Evolutionary conservation across 2,329 filamentous ascomycete genomes (phyloP).

Genomic region (Epichloe amarillans): DNA sequence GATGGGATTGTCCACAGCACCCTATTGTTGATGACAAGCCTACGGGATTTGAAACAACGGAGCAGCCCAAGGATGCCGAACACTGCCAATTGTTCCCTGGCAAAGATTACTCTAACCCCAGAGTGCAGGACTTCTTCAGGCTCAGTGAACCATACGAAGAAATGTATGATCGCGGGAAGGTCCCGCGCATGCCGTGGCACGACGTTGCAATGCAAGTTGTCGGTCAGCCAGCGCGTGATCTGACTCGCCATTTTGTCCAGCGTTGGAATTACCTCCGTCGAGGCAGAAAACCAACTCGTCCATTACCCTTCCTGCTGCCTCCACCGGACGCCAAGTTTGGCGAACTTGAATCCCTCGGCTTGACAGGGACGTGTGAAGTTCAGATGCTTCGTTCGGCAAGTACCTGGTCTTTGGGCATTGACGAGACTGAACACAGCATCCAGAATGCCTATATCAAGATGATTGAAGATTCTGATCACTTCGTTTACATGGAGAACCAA

Average conservation of each 20-base stretch:
- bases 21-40: slow-evolving; percentile 83
- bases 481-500: slow-evolving; percentile 97
- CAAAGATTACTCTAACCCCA: slow-evolving; percentile 95
- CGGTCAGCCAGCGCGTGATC: slow-evolving; percentile 83
- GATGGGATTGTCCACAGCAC: slow-evolving; percentile 95
- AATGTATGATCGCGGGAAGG: slow-evolving; percentile 87
- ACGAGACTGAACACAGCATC: slow-evolving; percentile 83
- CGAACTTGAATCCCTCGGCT: slow-evolving; percentile 74
- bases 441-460: slow-evolving; percentile 90
- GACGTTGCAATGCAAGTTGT: slow-evolving; percentile 97
- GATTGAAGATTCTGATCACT: slow-evolving; percentile 91
- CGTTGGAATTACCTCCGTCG: slow-evolving; percentile 95
- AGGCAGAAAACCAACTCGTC: slow-evolving; percentile 82
- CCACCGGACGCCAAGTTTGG: slow-evolving; percentile 81
- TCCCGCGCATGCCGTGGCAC: slow-evolving; percentile 96
- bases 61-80: slow-evolving; percentile 70
- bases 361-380: slow-evolving; percentile 90
- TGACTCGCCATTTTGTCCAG: slow-evolving; percentile 93
- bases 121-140: slow-evolving; percentile 88
- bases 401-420: slow-evolving; percentile 84
- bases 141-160: slow-evolving; percentile 93
- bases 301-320: slow-evolving; percentile 83
- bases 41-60: slow-evolving; percentile 77
- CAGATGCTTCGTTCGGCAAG: slow-evolving; percentile 87
- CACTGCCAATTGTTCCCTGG: slow-evolving; percentile 94